Evolutionary conservation across 139 green algal genomes (phyloP).

Genomic region (Chlorella sp.): DNA sequence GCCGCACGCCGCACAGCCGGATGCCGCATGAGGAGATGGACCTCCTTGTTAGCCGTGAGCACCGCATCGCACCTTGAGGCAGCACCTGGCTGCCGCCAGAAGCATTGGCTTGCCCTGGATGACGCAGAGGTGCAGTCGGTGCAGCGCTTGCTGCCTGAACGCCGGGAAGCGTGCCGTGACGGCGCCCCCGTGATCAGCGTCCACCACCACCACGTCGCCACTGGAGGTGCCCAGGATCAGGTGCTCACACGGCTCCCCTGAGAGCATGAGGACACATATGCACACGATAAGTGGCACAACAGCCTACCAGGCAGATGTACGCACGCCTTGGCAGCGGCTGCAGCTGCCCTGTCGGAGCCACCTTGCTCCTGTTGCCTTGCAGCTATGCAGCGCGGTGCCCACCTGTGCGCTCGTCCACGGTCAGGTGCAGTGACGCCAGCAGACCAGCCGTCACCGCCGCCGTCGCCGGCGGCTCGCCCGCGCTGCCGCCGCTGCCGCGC

Average conservation of each 20-base stretch:
- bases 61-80: background rate
- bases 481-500: background rate
- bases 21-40: too few species aligned
- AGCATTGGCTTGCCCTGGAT: background rate
- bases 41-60: background rate
- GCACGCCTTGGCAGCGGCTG: too few species aligned
- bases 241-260: slow-evolving; percentile 11
- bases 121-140: slow-evolving; percentile 7
- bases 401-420: background rate
- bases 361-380: too few species aligned
- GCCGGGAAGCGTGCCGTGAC: slow-evolving; percentile 14
- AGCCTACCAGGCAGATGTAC: too few species aligned
- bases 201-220: slow-evolving; percentile 20
- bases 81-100: background rate
- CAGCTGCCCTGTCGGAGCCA: too few species aligned
- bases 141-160: slow-evolving; percentile 22
- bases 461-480: background rate
- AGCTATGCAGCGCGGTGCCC: too few species aligned
- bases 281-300: background rate
- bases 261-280: background rate
- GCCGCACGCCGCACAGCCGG: too few species aligned
- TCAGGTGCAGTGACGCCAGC: background rate
- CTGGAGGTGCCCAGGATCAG: slow-evolving; percentile 14
- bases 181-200: background rate
- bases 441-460: background rate